Percentiles rank a stretch among this genome's conserved stretches.
These are phyloP conservation scores for Lactifluus volemus DNA, from an alignment of 768 basidiomycete genomes.

Conservation along the genomic window DNA sequence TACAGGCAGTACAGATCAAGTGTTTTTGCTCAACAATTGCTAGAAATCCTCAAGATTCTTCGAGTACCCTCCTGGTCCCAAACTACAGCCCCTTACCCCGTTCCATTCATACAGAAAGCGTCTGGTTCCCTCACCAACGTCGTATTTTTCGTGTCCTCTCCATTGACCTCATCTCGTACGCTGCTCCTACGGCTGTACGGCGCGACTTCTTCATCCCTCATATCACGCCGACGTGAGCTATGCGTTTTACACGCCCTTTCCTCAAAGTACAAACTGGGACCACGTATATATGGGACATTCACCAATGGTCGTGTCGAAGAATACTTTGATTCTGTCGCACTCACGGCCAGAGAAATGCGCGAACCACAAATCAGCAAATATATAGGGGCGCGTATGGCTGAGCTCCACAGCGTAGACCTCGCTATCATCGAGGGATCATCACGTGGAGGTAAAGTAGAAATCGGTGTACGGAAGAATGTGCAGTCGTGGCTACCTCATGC, in stretches of 20 bases:
- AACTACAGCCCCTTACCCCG: constrained; percentile 35
- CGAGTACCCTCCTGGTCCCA: constrained; percentile 53
- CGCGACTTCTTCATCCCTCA: constrained; percentile 73
- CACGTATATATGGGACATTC: constrained; percentile 90
- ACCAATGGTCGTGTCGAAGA: constrained; percentile 93
- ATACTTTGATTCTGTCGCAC: constrained; percentile 82
- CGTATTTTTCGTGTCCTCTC: constrained; percentile 90
- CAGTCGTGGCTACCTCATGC: constrained; percentile 64
- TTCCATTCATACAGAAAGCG: constrained; percentile 63
- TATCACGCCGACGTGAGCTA: constrained; percentile 82
- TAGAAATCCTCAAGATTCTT: constrained; percentile 47
- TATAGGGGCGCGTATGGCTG: constrained; percentile 93
- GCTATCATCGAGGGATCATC: constrained; percentile 44
- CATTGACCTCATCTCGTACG: constrained; percentile 44
- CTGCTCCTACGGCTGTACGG: constrained; percentile 91
- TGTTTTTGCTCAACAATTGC: constrained; percentile 45
- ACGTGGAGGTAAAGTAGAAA: constrained; percentile 43
- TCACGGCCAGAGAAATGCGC: constrained; percentile 71
- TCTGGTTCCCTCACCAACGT: constrained; percentile 93
- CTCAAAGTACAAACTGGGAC: constrained; percentile 80
- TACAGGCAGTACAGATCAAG: constrained; percentile 57
- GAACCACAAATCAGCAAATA: constrained; percentile 68
- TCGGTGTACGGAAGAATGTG: constrained; percentile 59
- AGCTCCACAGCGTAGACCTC: constrained; percentile 89
- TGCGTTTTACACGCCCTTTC: constrained; percentile 85